Evolutionary conservation across 306 rosid genomes (phyloP).

Genomic region (Dalbergia cochinchinensis): DNA sequence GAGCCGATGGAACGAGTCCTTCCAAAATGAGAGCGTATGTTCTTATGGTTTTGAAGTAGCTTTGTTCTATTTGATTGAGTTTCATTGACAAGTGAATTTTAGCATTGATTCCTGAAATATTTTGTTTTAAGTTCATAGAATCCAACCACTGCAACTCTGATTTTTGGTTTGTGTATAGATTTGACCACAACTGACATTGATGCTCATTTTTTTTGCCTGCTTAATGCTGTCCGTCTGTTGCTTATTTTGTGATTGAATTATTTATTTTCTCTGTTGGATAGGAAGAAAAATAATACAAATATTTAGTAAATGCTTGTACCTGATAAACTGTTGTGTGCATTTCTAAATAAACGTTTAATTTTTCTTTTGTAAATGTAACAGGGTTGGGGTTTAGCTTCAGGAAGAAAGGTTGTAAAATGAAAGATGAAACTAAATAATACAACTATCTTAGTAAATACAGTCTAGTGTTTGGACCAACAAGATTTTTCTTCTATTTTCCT

Average conservation of each 20-base stretch:
- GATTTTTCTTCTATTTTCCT: conserved; percentile 1
- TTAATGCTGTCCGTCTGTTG: neutral
- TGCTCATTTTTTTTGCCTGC: neutral
- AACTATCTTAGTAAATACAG: neutral
- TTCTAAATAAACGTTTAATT: neutral
- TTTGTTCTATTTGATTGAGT: conserved; percentile 28
- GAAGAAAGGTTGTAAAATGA: conserved; percentile 24
- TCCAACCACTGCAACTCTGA: conserved; percentile 14
- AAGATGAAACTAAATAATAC: conserved; percentile 9
- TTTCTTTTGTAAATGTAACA: neutral
- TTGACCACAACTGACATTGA: conserved; percentile 29
- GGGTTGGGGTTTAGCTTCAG: conserved; percentile 13
- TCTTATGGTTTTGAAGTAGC: conserved; percentile 31
- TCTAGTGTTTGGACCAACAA: conserved; percentile 12
- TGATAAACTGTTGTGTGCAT: conserved; percentile 7
- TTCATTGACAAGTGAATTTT: neutral
- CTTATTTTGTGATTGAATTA: neutral
- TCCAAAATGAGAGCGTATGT: conserved; percentile 95
- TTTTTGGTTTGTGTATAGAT: conserved; percentile 14
- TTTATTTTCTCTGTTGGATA: conserved; percentile 7
- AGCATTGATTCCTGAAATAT: neutral
- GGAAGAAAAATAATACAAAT: neutral
- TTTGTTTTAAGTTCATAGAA: conserved; percentile 26
- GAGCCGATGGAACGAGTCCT: conserved; percentile 89
- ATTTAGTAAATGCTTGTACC: conserved; percentile 22